Evolutionary conservation across 2,329 filamentous ascomycete species (phyloP).

Genomic region (Neonectria sp.): DNA sequence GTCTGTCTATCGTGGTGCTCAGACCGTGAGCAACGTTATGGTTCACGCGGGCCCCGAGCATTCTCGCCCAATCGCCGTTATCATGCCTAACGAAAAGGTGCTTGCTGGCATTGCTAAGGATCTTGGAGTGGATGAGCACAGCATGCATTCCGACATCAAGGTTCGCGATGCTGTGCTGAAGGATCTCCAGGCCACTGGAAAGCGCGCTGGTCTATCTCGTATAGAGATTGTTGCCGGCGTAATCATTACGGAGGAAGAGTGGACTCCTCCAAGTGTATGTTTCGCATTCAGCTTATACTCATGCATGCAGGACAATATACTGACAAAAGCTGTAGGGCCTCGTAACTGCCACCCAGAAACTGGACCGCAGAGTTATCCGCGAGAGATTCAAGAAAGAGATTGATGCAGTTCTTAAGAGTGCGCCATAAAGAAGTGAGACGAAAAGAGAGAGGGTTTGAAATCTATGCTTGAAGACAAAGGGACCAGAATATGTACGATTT

Average conservation of each 20-base stretch:
- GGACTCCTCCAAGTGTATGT: slow-evolving; percentile 83
- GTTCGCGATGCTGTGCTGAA: slow-evolving; percentile 73
- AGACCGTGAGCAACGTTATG: slow-evolving; percentile 87
- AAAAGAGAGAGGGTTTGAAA: neutral
- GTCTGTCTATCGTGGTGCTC: slow-evolving; percentile 85
- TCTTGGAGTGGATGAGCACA: slow-evolving; percentile 74
- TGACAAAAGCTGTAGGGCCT: slow-evolving; percentile 61
- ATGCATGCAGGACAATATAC: neutral
- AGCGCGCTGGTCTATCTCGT: slow-evolving; percentile 74
- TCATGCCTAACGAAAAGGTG: slow-evolving; percentile 76
- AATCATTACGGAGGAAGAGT: slow-evolving; percentile 86
- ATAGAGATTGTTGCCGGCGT: slow-evolving; percentile 84
- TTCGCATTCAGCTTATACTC: slow-evolving; percentile 37
- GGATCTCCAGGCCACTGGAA: slow-evolving; percentile 76
- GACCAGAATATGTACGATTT: neutral
- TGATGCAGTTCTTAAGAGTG: slow-evolving; percentile 52
- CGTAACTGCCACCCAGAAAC: slow-evolving; percentile 72
- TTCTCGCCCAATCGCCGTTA: slow-evolving; percentile 84
- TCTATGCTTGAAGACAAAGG: neutral
- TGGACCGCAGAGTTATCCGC: slow-evolving; percentile 67
- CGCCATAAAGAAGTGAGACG: neutral
- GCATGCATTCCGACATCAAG: slow-evolving; percentile 77
- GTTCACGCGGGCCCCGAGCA: slow-evolving; percentile 83
- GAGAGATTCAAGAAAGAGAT: slow-evolving; percentile 66
- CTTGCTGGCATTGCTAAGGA: slow-evolving; percentile 71